These are phyloP conservation scores for Schoenoplectus tabernaemontani DNA, from an alignment of 202 grass and related monocot genomes.

Conservation along the genomic window DNA sequence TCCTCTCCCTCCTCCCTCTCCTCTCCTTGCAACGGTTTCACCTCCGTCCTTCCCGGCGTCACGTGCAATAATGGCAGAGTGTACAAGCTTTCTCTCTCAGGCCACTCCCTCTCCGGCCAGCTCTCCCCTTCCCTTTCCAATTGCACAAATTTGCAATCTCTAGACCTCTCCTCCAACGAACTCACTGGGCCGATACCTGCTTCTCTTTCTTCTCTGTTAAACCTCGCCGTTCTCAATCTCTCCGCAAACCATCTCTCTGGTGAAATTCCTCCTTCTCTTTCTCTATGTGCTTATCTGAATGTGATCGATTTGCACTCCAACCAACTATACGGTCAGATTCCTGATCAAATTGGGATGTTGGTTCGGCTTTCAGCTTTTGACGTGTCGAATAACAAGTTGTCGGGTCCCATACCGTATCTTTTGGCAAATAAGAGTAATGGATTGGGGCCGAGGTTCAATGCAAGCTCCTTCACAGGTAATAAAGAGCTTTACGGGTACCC, in stretches of 20 bases:
- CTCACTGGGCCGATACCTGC: constrained; percentile 35
- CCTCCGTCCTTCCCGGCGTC: constrained; percentile 43
- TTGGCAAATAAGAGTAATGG: constrained; percentile 35
- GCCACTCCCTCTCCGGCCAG: constrained; percentile 31
- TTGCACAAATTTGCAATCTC: constrained; percentile 65
- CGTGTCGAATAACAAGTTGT: constrained; percentile 46
- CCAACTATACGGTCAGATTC: constrained; percentile 42
- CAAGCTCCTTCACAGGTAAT: constrained; percentile 44
- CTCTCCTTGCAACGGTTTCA: constrained; percentile 48
- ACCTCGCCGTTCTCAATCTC: constrained; percentile 65
- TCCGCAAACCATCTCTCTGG: constrained; percentile 40
- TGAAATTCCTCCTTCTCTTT: constrained; percentile 44
- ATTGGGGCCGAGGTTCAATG: constrained; percentile 40
- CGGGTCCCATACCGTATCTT: constrained; percentile 40
- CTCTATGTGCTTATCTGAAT: constrained; percentile 59
- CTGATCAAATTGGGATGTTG: constrained; percentile 43
- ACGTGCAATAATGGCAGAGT: constrained; percentile 72
- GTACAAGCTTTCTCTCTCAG: constrained; percentile 56
- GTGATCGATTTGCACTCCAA: constrained; percentile 68
- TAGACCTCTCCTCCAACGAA: constrained; percentile 61
- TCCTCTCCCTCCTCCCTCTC: constrained; percentile 28
- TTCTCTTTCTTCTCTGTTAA: constrained; percentile 41
- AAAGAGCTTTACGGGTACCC: constrained; percentile 62
- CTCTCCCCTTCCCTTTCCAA: constrained; percentile 48
- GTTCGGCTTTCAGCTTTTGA: constrained; percentile 49